Base-by-base conservation (phyloP, 2,329 filamentous ascomycete species). In the Cladophialophora chaetospira region DNA sequence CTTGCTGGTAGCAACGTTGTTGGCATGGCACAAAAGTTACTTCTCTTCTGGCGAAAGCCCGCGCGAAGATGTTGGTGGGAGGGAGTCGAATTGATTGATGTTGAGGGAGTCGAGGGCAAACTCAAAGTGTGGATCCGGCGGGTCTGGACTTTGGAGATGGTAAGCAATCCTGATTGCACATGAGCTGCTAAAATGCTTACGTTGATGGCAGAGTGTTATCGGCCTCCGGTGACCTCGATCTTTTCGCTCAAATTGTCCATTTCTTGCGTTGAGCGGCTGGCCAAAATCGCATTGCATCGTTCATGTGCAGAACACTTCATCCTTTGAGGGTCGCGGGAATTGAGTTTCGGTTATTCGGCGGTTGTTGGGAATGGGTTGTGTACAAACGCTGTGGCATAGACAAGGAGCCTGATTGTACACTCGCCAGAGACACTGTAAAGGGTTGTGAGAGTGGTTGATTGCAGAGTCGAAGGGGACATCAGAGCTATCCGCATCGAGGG, bases 11-110 rank as follows among this genome's bases (percentile, higher is more conserved):
- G 78, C 67, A 86, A 84, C 70, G 88, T 91, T 0, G 91, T 97
- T 15, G 93, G 93, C 50, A 99, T 99, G 94, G 94, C 94, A 10
- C 94, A 99, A 74, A 99, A 99, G 77, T 82, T 99, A 44, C 81
- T 99, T 11, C 82, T 99, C 3, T 99, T 99, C 79, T 99, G 94
- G 94, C 85, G 94, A 64, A 99, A 99, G 75, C 94, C 94, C 13
- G 94, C 94, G 11, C 81, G 94, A 60, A 84, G 94, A 72, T 99
- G 94, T 79, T 99, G 94, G 94, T 99, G 94, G 94, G 94, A 99
- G 73, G 94, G 94, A 21, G 88, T 99, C 33, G 92, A 97, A 72
- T 80, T 99, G 42, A 85, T 94, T 15, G 82, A 89, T 63, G 89
- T 99, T 10, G 91, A 95, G 48, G 94, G 94, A 11, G 88, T 97